These are phyloP conservation scores for Diaporthe capsici DNA, from an alignment of 2,329 filamentous ascomycete species.

Conservation along the genomic window DNA sequence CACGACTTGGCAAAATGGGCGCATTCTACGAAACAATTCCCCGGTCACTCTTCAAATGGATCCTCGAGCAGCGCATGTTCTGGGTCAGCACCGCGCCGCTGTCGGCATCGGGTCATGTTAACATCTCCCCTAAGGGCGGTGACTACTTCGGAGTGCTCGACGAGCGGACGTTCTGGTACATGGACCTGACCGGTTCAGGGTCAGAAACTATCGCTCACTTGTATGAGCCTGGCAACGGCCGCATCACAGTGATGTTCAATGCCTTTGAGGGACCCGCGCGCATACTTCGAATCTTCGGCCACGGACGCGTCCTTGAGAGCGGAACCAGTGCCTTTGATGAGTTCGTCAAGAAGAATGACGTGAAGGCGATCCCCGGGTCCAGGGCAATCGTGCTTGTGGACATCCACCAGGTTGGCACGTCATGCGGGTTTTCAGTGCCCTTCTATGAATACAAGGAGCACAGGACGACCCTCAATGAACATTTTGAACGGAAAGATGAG, in stretches of 20 bases:
- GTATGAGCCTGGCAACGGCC: slow-evolving; percentile 77
- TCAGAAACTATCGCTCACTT: slow-evolving; percentile 83
- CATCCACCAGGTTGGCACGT: slow-evolving; percentile 56
- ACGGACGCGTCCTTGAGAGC: slow-evolving; percentile 54
- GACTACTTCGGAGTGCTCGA: slow-evolving; percentile 73
- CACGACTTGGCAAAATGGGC: slow-evolving; percentile 31
- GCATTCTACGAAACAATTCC: slow-evolving; percentile 55
- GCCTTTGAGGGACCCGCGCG: slow-evolving; percentile 56
- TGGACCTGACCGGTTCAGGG: slow-evolving; percentile 82
- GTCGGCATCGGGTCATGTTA: slow-evolving; percentile 75
- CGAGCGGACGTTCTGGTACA: slow-evolving; percentile 74
- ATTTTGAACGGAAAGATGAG: slow-evolving; percentile 51
- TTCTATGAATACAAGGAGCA: slow-evolving; percentile 55
- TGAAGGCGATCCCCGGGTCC: slow-evolving; percentile 49
- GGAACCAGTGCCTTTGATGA: slow-evolving; percentile 50
- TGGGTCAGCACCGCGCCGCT: slow-evolving; percentile 81
- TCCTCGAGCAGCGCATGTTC: slow-evolving; percentile 78
- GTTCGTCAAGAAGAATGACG: slow-evolving; percentile 51
- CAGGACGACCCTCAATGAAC: slow-evolving; percentile 52
- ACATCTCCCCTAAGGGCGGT: slow-evolving; percentile 81
- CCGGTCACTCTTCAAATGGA: slow-evolving; percentile 72
- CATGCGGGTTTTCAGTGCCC: slow-evolving; percentile 58
- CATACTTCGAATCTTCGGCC: slow-evolving; percentile 56
- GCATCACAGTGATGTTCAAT: slow-evolving; percentile 81
- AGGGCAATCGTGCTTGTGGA: slow-evolving; percentile 56